Evolutionary conservation across 2,329 filamentous ascomycete genomes (phyloP).

Genomic region (Massarina eburnea): DNA sequence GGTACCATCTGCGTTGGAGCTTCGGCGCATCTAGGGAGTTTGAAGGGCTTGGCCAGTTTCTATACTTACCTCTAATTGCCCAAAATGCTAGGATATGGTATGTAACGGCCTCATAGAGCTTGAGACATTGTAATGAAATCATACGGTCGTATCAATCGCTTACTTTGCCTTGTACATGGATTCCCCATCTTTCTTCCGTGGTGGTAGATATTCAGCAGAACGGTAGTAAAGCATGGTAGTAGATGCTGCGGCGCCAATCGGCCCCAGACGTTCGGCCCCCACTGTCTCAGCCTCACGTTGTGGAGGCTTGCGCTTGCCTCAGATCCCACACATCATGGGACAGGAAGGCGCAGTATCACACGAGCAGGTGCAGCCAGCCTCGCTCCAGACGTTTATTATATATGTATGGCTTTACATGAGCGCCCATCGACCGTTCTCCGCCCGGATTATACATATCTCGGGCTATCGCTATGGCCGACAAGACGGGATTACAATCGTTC

Average conservation of each 20-base stretch:
- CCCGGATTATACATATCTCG: neutral
- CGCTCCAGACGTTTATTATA: neutral
- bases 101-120: conserved; percentile 1
- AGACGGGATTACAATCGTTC: neutral
- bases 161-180: neutral
- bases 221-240: no score
- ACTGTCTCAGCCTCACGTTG: no score
- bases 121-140: neutral
- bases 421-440: neutral
- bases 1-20: neutral
- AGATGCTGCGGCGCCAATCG: no score
- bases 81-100: conserved; percentile 4
- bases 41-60: conserved; percentile 1
- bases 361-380: neutral
- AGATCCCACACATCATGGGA: no score
- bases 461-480: conserved; percentile 5
- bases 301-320: no score
- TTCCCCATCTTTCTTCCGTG: neutral
- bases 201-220: neutral
- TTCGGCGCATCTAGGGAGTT: conserved; percentile 7
- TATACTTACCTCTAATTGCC: conserved; percentile 7
- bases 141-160: conserved; percentile 1
- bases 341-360: neutral
- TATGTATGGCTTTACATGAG: neutral
- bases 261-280: no score